Evolutionary conservation across 495 filamentous ascomycete species (phyloP).

Genomic region (Aspergillus mulundensis): DNA sequence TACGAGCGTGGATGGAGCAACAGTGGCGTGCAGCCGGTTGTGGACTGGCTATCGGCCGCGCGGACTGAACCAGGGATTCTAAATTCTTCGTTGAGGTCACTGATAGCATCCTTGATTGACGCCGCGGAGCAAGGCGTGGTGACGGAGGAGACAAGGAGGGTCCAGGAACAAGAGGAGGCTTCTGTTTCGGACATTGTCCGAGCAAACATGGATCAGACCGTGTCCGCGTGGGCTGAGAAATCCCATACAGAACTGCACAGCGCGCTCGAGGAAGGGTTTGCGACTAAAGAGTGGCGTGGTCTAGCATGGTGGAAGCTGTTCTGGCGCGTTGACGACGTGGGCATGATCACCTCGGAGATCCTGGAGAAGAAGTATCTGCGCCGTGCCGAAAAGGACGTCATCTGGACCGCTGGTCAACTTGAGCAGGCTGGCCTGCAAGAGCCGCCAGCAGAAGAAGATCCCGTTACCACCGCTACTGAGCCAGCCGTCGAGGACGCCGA

Average conservation of each 20-base stretch:
- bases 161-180: constrained; percentile 30
- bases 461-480: neutral
- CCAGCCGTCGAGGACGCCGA: neutral
- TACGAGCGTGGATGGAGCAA: constrained; percentile 73
- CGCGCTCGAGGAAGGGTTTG: constrained; percentile 70
- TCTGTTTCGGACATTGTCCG: constrained; percentile 40
- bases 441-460: constrained; percentile 5
- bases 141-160: constrained; percentile 41
- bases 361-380: constrained; percentile 69
- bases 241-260: constrained; percentile 80
- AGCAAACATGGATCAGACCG: constrained; percentile 48
- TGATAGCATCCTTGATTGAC: constrained; percentile 64
- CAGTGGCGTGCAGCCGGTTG: constrained; percentile 60
- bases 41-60: constrained; percentile 63
- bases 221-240: constrained; percentile 69
- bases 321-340: constrained; percentile 90
- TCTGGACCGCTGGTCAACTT: constrained; percentile 79
- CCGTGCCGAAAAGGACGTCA: constrained; percentile 65
- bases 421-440: constrained; percentile 60
- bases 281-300: constrained; percentile 63
- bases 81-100: constrained; percentile 57
- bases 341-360: constrained; percentile 72
- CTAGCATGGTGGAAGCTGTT: constrained; percentile 93
- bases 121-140: constrained; percentile 53
- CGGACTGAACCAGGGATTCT: constrained; percentile 38